Base-by-base conservation (phyloP, 371 early-diverging fungal species). In the Mucor velutinosus region DNA sequence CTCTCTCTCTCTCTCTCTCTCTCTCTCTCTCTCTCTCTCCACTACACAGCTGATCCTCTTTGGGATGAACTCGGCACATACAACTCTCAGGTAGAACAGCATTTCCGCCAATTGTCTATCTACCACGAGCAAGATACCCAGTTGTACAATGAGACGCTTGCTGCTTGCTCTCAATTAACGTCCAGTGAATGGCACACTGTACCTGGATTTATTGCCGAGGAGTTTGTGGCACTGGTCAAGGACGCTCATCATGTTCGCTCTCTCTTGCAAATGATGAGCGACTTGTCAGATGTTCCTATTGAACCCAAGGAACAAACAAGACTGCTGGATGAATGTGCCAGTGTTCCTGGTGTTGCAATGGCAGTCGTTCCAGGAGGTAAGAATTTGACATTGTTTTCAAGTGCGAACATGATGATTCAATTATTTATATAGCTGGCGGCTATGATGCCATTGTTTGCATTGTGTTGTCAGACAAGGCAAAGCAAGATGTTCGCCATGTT, bases 361-460 rank as follows among this genome's bases (percentile, higher is more conserved):
- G 93, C 94, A 4, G 97, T 96, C 43, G 97, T 97, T 7, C 99
- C 98, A 7, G 98, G 98, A 60, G 94, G 92, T 92, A 82, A 58
- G 37, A 17, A 47, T 21, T 30, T 30, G 14, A 64, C 6, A 39
- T 37, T 37, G 11, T 19, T 21, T 47, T 39, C 32, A 15, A 25
- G 49, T 29, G 6, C 8, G n/a, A 2, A 12, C 14, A 39, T 1
- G 12, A 10, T 27, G 37, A 59, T 10, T 66, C 57, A 60, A 49
- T 11, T 21, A 15, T 60, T 45, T 45, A 7, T 43, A 2, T 73
- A 92, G 98, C 98, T 51, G 99, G 99, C 41, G 99, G 99, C 7
- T 96, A 88, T 70, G 99, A 98, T 79, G 99, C 99, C 27, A 95
- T 98, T 60, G 96, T 93, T 72, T 94, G 95, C 71, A 83, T 98